Percentiles rank a stretch among this genome's conserved stretches.
phyloP scores from a whole-genome alignment of 495 filamentous ascomycete genomes.

The Aspergillus asperescens region DNA sequence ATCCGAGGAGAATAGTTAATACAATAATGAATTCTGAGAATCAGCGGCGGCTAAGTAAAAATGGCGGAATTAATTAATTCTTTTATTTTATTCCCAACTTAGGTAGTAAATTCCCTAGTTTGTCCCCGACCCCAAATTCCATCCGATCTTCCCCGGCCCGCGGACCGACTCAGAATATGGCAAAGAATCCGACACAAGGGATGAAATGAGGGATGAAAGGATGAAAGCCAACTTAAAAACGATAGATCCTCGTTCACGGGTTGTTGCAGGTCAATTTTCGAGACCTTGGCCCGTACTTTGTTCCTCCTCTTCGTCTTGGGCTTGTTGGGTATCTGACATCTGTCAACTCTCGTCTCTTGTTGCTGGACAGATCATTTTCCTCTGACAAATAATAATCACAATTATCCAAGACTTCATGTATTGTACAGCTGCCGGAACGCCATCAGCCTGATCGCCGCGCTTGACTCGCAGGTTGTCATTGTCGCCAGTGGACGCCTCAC shows the following conservation, averaged over 20 bases:
- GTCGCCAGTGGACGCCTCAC: slow-evolving; percentile 12
- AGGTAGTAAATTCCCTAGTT: neutral
- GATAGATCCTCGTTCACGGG: slow-evolving; percentile 20
- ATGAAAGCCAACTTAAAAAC: slow-evolving; percentile 12
- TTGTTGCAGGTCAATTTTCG: neutral
- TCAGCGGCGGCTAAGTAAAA: neutral
- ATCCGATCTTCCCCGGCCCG: slow-evolving; percentile 27
- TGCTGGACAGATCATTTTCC: slow-evolving; percentile 1
- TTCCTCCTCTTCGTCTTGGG: too few species aligned
- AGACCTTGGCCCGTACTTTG: too few species aligned
- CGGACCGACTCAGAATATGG: slow-evolving; percentile 14
- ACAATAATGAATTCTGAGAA: too few species aligned
- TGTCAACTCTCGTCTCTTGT: neutral
- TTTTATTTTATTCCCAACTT: too few species aligned
- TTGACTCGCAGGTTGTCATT: slow-evolving; percentile 23
- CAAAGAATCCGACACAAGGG: slow-evolving; percentile 11
- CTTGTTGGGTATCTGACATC: neutral
- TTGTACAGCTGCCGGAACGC: slow-evolving; percentile 20
- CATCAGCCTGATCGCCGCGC: slow-evolving; percentile 26
- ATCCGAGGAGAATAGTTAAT: too few species aligned
- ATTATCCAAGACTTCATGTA: slow-evolving; percentile 14
- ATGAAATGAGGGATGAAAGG: slow-evolving; percentile 8
- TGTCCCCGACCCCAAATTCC: slow-evolving; percentile 14
- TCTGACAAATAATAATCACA: neutral
- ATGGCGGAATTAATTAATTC: neutral